These are phyloP conservation scores for Oemleria cerasiformis DNA, from an alignment of 306 rosid genomes.

Conservation along the genomic window DNA sequence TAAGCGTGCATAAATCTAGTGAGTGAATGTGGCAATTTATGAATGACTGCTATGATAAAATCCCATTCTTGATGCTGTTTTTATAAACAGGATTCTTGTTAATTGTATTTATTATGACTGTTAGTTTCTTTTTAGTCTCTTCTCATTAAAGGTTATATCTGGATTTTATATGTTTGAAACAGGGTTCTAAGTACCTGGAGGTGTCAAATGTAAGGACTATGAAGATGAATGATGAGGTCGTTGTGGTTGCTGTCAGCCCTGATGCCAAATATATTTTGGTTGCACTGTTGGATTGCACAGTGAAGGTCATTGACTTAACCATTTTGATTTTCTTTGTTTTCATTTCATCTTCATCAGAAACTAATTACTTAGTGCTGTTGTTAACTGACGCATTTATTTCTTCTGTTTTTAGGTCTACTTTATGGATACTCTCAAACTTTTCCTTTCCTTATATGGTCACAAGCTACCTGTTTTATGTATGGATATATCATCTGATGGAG, in stretches of 20 bases:
- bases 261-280: conserved; percentile 83
- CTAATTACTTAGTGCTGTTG: not conserved
- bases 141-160: not conserved
- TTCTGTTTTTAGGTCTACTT: conserved; percentile 64
- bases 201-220: conserved; percentile 62
- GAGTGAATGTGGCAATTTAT: conserved; percentile 1
- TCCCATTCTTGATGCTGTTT: not conserved
- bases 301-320: conserved; percentile 54
- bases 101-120: too few relatives aligned
- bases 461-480: conserved; percentile 90
- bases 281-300: conserved; percentile 79
- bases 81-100: too few relatives aligned
- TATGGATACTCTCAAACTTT: conserved; percentile 68
- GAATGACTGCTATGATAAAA: not conserved
- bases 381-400: conserved; percentile 21
- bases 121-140: not conserved
- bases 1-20: not conserved
- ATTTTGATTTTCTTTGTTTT: not conserved
- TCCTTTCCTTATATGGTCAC: conserved; percentile 87
- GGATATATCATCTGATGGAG: conserved; percentile 97
- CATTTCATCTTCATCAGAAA: conserved; percentile 8
- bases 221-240: conserved; percentile 90
- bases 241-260: conserved; percentile 79
- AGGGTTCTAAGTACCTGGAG: conserved; percentile 61
- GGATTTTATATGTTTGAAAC: conserved; percentile 27